phyloP scores from a whole-genome alignment of 1,139 yeast genomes.

The Zygoascus sp. region DNA sequence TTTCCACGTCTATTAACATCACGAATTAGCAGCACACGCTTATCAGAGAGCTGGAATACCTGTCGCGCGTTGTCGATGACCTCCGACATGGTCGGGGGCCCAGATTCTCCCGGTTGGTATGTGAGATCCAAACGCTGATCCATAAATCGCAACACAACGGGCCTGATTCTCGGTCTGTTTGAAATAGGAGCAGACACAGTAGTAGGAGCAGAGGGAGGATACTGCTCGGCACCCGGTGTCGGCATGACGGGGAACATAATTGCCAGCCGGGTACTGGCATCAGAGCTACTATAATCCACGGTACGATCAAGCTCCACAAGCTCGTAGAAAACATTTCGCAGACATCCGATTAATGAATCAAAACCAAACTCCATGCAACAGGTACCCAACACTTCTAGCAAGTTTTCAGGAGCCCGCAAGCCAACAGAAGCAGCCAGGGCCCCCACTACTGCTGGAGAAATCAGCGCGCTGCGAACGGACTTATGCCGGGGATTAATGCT shows the following conservation, averaged over 20 bases:
- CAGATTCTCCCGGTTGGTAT: slow-evolving; percentile 52
- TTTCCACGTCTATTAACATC: slow-evolving; percentile 24
- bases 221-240: not conserved
- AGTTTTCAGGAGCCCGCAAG: slow-evolving; percentile 46
- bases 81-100: slow-evolving; percentile 67
- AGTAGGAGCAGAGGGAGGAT: not conserved
- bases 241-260: slow-evolving; percentile 13
- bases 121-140: slow-evolving; percentile 49
- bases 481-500: slow-evolving; percentile 10
- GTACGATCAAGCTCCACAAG: slow-evolving; percentile 48
- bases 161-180: slow-evolving; percentile 28
- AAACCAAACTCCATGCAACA: slow-evolving; percentile 78
- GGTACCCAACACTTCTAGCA: slow-evolving; percentile 61
- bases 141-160: slow-evolving; percentile 44
- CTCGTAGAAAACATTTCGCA: slow-evolving; percentile 64
- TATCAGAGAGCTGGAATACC: slow-evolving; percentile 53
- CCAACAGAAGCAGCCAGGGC: slow-evolving; percentile 32
- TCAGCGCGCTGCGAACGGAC: slow-evolving; percentile 17
- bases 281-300: slow-evolving; percentile 12
- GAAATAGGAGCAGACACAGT: slow-evolving; percentile 8
- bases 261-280: slow-evolving; percentile 16
- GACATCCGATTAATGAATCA: slow-evolving; percentile 55
- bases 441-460: slow-evolving; percentile 17
- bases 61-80: slow-evolving; percentile 63
- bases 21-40: slow-evolving; percentile 36